These are phyloP conservation scores for Solanum lycopersicoides DNA, from an alignment of 257 asterid species.

Conservation along the genomic window DNA sequence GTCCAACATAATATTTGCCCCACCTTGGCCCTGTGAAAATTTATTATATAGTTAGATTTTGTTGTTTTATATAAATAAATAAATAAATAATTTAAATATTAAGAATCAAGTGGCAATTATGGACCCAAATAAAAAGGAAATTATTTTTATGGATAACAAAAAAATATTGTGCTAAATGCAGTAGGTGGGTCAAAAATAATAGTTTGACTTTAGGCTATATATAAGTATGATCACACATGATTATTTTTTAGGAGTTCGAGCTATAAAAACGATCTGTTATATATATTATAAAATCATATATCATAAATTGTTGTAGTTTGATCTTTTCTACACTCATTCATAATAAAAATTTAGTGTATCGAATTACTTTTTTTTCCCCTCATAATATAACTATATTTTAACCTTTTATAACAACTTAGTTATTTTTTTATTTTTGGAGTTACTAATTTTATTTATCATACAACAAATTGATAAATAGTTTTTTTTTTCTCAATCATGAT, in stretches of 20 bases:
- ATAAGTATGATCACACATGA: not conserved
- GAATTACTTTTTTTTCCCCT: rapidly evolving
- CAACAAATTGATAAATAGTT: no score
- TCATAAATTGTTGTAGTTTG: rapidly evolving
- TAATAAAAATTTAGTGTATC: rapidly evolving
- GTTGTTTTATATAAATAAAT: not conserved
- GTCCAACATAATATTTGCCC: slow-evolving; percentile 75
- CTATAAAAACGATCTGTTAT: rapidly evolving
- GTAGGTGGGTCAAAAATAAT: not conserved
- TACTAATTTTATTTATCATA: not conserved
- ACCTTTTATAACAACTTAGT: not conserved
- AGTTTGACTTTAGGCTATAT: not conserved
- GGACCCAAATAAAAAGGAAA: not conserved
- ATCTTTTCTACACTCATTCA: rapidly evolving
- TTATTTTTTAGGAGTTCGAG: not conserved
- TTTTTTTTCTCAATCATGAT: not conserved
- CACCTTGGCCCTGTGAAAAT: slow-evolving; percentile 52
- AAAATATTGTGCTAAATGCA: not conserved
- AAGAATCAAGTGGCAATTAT: not conserved
- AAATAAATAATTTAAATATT: not conserved
- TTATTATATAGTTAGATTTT: not conserved
- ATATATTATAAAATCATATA: rapidly evolving
- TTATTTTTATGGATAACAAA: not conserved
- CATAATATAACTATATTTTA: not conserved
- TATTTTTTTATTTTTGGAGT: no score